Conservation (phyloP, 2,329 filamentous ascomycete species). For the Achaetomium macrosporum region DNA sequence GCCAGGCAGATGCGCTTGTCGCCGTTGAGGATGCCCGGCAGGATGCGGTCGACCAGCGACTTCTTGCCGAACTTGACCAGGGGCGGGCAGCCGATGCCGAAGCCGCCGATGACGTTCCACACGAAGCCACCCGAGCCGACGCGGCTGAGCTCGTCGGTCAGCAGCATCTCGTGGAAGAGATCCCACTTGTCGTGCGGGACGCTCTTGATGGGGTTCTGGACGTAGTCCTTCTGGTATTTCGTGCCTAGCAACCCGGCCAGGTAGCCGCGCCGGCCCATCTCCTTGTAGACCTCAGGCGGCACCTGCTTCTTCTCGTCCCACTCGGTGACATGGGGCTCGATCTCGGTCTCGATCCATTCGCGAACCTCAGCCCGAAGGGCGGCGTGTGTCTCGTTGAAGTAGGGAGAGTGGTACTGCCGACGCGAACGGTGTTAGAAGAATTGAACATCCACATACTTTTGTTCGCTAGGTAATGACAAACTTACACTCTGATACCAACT, state of each 20-base stretch:
- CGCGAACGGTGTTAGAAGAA: constrained; percentile 8
- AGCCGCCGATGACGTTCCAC: constrained; percentile 96
- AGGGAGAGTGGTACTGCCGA: constrained; percentile 84
- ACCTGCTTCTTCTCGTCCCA: constrained; percentile 96
- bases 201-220: constrained; percentile 63
- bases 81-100: constrained; percentile 88
- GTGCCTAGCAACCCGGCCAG: constrained; percentile 86
- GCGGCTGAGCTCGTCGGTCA: constrained; percentile 92
- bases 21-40: constrained; percentile 80
- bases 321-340: constrained; percentile 87
- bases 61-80: constrained; percentile 88
- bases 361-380: constrained; percentile 86
- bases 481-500: constrained; percentile 90
- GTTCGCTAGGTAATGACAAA: constrained; percentile 1
- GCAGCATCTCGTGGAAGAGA: constrained; percentile 92
- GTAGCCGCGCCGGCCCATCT: constrained; percentile 90
- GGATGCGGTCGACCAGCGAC: constrained; percentile 74
- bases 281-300: constrained; percentile 84
- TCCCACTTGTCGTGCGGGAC: constrained; percentile 91
- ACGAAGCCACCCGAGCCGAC: constrained; percentile 86
- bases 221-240: constrained; percentile 72
- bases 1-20: constrained; percentile 97
- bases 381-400: constrained; percentile 91
- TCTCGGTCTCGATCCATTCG: constrained; percentile 81
- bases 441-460: too few species aligned